Conservation (phyloP, 1,139 yeast species). For the Hanseniaspora sp. region DNA sequence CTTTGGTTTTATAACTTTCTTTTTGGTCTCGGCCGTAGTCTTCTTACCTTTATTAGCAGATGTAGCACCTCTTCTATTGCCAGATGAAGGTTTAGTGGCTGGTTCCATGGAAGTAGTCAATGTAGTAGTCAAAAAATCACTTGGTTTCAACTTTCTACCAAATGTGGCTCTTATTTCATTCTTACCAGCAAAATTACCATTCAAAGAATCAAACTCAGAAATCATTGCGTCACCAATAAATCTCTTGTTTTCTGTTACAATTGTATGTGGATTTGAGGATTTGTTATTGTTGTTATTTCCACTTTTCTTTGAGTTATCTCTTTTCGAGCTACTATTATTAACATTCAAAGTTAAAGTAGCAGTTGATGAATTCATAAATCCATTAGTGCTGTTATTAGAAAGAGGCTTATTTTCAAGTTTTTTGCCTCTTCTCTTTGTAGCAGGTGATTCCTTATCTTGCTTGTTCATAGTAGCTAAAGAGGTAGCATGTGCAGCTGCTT, state of each 20-base stretch:
- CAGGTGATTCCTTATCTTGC: slow-evolving; percentile 13
- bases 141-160: slow-evolving; percentile 11
- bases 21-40: not conserved
- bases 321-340: not conserved
- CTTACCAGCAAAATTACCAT: not conserved
- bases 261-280: not conserved
- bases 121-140: slow-evolving; percentile 14
- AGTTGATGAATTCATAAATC: not conserved
- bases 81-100: not conserved
- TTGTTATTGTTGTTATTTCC: not conserved
- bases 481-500: slow-evolving; percentile 15
- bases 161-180: not conserved
- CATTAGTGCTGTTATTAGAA: not conserved
- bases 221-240: slow-evolving; percentile 12
- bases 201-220: slow-evolving; percentile 9
- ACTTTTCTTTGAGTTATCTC: not conserved
- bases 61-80: not conserved
- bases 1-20: not conserved
- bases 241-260: slow-evolving; percentile 7
- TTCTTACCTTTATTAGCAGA: not conserved
- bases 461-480: slow-evolving; percentile 14
- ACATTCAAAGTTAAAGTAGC: not conserved
- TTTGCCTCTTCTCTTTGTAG: slow-evolving; percentile 13
- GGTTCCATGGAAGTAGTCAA: slow-evolving; percentile 14
- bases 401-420: slow-evolving; percentile 6